Percentiles rank a stretch among this genome's conserved stretches.
Evolutionary conservation across 1,139 yeast genomes (phyloP).

Genomic region (Yamadazyma membranifaciens): DNA sequence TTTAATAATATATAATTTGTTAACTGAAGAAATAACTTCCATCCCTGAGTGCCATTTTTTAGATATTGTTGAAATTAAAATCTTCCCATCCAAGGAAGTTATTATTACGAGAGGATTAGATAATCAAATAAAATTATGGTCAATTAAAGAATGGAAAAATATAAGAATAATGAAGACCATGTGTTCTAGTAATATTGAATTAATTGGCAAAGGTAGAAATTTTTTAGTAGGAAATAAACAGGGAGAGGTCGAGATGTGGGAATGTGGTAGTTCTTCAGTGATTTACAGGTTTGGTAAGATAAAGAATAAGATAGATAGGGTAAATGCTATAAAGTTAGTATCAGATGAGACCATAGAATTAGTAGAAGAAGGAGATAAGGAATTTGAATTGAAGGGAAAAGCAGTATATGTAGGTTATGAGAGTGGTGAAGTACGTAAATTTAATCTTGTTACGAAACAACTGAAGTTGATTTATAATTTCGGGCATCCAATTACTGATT

Average conservation of each 20-base stretch:
- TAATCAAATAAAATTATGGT: constrained; percentile 58
- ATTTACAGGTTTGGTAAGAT: constrained; percentile 38
- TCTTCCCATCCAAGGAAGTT: constrained; percentile 65
- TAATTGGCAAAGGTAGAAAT: constrained; percentile 66
- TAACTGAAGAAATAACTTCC: constrained; percentile 14
- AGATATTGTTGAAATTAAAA: constrained; percentile 31
- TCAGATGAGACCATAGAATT: not conserved
- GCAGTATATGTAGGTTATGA: constrained; percentile 40
- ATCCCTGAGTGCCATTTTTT: constrained; percentile 43
- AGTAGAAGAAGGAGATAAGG: constrained; percentile 6
- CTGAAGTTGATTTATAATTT: constrained; percentile 16
- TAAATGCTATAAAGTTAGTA: constrained; percentile 19
- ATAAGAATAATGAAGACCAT: constrained; percentile 39
- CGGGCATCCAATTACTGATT: constrained; percentile 12
- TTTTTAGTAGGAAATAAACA: constrained; percentile 52
- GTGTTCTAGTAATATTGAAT: constrained; percentile 27
- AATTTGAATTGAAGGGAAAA: constrained; percentile 28
- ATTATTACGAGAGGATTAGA: constrained; percentile 56
- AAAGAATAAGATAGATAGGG: constrained; percentile 31
- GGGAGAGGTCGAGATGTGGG: constrained; percentile 63
- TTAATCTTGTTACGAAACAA: constrained; percentile 17
- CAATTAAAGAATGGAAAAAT: constrained; percentile 49
- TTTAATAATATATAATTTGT: constrained; percentile 20
- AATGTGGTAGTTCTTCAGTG: constrained; percentile 54
- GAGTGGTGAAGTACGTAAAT: constrained; percentile 38